Conservation (phyloP, 495 filamentous ascomycete genomes). For the Rusavskia elegans region DNA sequence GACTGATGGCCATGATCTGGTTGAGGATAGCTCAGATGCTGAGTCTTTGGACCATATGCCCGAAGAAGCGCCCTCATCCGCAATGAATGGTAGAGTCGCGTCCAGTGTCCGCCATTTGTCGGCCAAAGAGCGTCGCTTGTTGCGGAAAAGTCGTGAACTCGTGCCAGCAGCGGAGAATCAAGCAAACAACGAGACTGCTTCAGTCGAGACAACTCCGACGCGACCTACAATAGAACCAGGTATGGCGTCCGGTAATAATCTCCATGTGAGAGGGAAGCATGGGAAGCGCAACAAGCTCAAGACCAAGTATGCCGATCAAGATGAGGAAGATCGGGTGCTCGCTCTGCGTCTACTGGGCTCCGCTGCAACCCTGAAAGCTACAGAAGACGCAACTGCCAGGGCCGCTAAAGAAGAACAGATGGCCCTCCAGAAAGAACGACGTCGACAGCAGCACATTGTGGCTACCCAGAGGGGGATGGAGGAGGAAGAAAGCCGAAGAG, state of each 20-base stretch:
- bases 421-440: constrained; percentile 49
- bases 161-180: neutral
- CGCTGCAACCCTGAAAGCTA: constrained; percentile 36
- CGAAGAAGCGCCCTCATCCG: neutral
- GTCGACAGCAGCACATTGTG: constrained; percentile 62
- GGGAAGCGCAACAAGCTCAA: constrained; percentile 78
- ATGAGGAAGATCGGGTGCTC: constrained; percentile 75
- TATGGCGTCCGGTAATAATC: constrained; percentile 16
- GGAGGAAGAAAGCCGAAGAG: constrained; percentile 40
- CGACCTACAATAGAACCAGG: constrained; percentile 13
- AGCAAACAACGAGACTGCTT: neutral
- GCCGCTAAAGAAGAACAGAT: constrained; percentile 42
- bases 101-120: constrained; percentile 25
- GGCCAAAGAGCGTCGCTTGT: constrained; percentile 30
- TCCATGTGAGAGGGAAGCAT: constrained; percentile 59
- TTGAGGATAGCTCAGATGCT: neutral
- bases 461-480: constrained; percentile 47
- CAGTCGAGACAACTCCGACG: constrained; percentile 2
- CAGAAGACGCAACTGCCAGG: constrained; percentile 32
- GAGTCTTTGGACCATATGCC: neutral
- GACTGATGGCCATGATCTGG: constrained; percentile 11
- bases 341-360: constrained; percentile 73
- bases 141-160: constrained; percentile 28
- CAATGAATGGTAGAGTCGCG: neutral
- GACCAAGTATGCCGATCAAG: constrained; percentile 84